phyloP scores from a whole-genome alignment of 208 protist species.

The Trypanosoma vivax region DNA sequence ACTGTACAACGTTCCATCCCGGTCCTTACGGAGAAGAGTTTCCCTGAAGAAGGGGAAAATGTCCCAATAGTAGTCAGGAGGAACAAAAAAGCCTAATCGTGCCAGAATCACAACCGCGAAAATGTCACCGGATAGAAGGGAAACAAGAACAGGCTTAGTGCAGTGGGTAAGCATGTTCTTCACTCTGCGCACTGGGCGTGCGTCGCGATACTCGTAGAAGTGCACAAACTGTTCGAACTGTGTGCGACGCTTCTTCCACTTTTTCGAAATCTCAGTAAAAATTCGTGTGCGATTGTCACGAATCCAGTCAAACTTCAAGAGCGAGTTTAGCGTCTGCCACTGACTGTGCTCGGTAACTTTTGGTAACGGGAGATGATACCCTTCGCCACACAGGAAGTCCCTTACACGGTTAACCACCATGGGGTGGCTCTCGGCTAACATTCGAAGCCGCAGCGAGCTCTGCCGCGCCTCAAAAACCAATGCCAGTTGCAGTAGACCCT shows the following conservation, averaged over 20 bases:
- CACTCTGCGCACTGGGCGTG: constrained; percentile 26
- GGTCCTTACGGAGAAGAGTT: constrained; percentile 29
- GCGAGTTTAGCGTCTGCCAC: constrained; percentile 50
- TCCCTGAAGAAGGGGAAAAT: constrained; percentile 71
- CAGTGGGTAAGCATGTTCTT: constrained; percentile 81
- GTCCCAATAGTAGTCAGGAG: constrained; percentile 81
- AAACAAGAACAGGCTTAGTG: constrained; percentile 76
- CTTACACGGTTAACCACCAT: constrained; percentile 38
- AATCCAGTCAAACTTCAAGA: constrained; percentile 80
- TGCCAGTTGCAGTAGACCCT: constrained; percentile 50
- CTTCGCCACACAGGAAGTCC: constrained; percentile 78
- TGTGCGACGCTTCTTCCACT: constrained; percentile 68
- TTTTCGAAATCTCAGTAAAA: constrained; percentile 81
- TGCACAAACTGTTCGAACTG: constrained; percentile 86
- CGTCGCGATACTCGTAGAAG: constrained; percentile 78
- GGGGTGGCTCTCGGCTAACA: constrained; percentile 59
- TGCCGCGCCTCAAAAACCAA: constrained; percentile 77
- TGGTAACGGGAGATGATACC: constrained; percentile 70
- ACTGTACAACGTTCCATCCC: constrained; percentile 29
- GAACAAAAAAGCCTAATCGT: constrained; percentile 74
- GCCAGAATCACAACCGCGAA: constrained; percentile 65
- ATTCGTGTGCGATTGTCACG: constrained; percentile 81
- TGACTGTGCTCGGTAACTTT: constrained; percentile 69
- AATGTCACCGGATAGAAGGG: constrained; percentile 67
- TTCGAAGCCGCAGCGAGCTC: constrained; percentile 70